Evolutionary conservation across 108 stramenopile species (phyloP).

Genomic region (Cyclotella cryptica): DNA sequence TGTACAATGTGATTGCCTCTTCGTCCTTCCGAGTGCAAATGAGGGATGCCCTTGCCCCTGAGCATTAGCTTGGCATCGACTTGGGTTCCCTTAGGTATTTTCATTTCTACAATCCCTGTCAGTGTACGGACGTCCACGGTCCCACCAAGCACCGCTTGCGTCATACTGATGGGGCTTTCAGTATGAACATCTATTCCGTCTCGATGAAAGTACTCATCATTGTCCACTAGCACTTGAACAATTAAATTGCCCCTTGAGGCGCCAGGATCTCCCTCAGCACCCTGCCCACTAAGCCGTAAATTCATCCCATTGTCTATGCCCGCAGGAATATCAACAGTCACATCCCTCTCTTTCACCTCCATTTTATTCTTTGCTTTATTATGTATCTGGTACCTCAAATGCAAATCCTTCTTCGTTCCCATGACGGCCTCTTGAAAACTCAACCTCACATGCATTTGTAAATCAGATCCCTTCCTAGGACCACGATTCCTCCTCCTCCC

Average conservation of each 20-base stretch:
- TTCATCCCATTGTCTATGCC: conserved; percentile 97
- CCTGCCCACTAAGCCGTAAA: conserved; percentile 86
- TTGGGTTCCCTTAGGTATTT: conserved; percentile 93
- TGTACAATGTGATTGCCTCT: conserved; percentile 96
- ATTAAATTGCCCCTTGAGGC: conserved; percentile 90
- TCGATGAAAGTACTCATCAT: conserved; percentile 91
- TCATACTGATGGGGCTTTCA: conserved; percentile 76
- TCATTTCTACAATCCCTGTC: conserved; percentile 95
- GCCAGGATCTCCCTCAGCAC: conserved; percentile 92
- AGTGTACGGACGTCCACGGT: conserved; percentile 95
- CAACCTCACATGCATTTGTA: conserved; percentile 85
- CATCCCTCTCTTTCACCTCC: conserved; percentile 82
- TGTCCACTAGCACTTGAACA: conserved; percentile 87
- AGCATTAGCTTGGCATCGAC: conserved; percentile 91
- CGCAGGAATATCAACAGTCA: conserved; percentile 88
- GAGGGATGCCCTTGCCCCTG: conserved; percentile 91
- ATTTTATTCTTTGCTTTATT: conserved; percentile 69
- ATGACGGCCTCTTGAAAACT: conserved; percentile 92
- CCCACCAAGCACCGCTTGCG: conserved; percentile 92
- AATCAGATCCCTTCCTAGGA: conserved; percentile 85
- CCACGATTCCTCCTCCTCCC: conserved; percentile 67
- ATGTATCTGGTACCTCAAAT: conserved; percentile 76
- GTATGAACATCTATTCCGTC: conserved; percentile 89
- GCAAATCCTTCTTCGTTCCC: conserved; percentile 83
- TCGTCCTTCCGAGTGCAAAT: conserved; percentile 59